A percentile compares a stretch with the other conserved stretches of the same genome.
phyloP scores from a whole-genome alignment of 495 filamentous ascomycete species.

The Monascus purpureus region DNA sequence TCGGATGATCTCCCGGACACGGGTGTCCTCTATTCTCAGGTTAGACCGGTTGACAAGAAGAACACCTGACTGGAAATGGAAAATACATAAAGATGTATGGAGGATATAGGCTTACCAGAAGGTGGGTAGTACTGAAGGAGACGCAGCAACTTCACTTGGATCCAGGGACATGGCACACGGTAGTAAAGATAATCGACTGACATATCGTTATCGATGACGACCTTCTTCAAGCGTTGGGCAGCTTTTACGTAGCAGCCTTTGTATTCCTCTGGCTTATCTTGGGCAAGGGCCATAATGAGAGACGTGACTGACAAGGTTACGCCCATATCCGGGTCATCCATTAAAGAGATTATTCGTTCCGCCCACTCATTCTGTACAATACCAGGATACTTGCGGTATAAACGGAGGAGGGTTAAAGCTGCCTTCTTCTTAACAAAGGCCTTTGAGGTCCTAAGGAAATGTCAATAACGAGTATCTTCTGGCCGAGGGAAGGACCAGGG shows the following conservation, averaged over 20 bases:
- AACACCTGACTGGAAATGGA: too few species aligned
- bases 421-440: constrained; percentile 99
- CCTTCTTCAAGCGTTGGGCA: constrained; percentile 72
- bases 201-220: constrained; percentile 80
- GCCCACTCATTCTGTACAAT: constrained; percentile 97
- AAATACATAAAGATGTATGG: too few species aligned
- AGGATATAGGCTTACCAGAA: constrained; percentile 47
- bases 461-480: not conserved
- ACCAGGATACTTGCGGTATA: constrained; percentile 85
- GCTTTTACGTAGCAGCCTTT: constrained; percentile 90
- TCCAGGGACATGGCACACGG: constrained; percentile 97
- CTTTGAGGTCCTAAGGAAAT: constrained; percentile 65
- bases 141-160: constrained; percentile 86
- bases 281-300: constrained; percentile 86
- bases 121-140: constrained; percentile 93
- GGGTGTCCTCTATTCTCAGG: constrained; percentile 58
- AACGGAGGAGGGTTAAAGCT: constrained; percentile 82
- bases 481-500: not conserved
- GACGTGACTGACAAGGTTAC: constrained; percentile 94
- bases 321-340: constrained; percentile 94
- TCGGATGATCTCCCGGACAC: constrained; percentile 81
- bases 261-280: constrained; percentile 87
- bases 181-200: constrained; percentile 90
- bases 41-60: constrained; percentile 4
- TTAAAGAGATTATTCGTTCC: constrained; percentile 90